These are phyloP conservation scores for Trichoderma endophyticum DNA, from an alignment of 2,329 filamentous ascomycete species.

Conservation along the genomic window DNA sequence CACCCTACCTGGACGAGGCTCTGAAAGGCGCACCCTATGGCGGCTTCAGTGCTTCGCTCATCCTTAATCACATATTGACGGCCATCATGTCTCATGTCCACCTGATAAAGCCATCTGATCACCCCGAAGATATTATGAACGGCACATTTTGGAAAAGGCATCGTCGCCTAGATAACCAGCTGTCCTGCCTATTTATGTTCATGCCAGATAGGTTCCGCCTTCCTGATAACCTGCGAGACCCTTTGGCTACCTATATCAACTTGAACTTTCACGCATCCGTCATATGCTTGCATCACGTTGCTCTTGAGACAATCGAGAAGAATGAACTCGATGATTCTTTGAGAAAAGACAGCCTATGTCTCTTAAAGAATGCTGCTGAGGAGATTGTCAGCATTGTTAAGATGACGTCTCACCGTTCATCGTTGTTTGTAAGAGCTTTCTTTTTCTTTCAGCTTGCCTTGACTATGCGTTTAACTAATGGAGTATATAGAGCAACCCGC, in stretches of 20 bases:
- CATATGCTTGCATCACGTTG: constrained; percentile 86
- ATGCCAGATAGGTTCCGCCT: constrained; percentile 72
- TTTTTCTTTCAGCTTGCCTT: not conserved
- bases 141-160: constrained; percentile 87
- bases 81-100: constrained; percentile 81
- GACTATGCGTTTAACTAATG: not conserved
- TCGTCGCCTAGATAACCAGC: constrained; percentile 72
- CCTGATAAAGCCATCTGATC: constrained; percentile 64
- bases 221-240: constrained; percentile 64
- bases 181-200: constrained; percentile 74
- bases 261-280: constrained; percentile 84
- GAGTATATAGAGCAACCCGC: constrained; percentile 31
- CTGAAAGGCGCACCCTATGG: constrained; percentile 63
- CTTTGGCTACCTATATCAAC: constrained; percentile 76
- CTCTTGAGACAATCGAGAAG: constrained; percentile 77
- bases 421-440: constrained; percentile 56
- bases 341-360: constrained; percentile 65
- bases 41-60: constrained; percentile 66
- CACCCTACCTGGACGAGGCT: constrained; percentile 61
- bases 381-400: constrained; percentile 84
- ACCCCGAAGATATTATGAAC: constrained; percentile 69
- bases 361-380: constrained; percentile 75
- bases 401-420: constrained; percentile 67
- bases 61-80: constrained; percentile 78
- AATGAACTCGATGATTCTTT: constrained; percentile 63